Percentiles rank a stretch among this genome's conserved stretches.
phyloP scores from a whole-genome alignment of 129 eudicot species.

The Smallanthus sonchifolius region DNA sequence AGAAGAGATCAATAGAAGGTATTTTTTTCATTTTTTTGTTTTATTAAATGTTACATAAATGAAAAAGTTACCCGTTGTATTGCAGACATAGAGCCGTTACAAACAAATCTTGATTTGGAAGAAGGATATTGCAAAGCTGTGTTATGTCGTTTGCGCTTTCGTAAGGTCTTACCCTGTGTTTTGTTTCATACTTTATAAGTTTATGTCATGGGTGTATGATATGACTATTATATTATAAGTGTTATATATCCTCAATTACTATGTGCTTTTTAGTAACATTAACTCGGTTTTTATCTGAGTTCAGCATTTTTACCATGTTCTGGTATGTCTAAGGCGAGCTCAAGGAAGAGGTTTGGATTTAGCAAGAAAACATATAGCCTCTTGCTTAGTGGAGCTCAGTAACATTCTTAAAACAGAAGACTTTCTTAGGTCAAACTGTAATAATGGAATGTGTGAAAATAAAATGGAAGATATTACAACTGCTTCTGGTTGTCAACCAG shows the following conservation, averaged over 20 bases:
- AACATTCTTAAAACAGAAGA: conserved; percentile 61
- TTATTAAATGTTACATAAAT: conserved; percentile 1
- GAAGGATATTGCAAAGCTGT: conserved; percentile 93
- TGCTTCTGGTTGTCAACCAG: conserved; percentile 94
- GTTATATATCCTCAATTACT: background rate
- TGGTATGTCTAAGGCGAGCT: conserved; percentile 67
- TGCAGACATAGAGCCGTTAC: conserved; percentile 89
- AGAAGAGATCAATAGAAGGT: conserved; percentile 80
- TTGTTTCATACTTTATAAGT: conserved; percentile 15
- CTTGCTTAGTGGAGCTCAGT: conserved; percentile 73
- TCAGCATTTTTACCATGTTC: conserved; percentile 88
- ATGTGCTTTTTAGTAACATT: conserved; percentile 22
- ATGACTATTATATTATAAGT: background rate
- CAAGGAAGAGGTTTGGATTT: conserved; percentile 95
- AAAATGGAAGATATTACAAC: conserved; percentile 59
- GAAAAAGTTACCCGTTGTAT: conserved; percentile 14
- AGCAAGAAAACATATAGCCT: conserved; percentile 75
- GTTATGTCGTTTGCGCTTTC: conserved; percentile 97
- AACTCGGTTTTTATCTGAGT: conserved; percentile 15
- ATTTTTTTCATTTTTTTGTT: background rate
- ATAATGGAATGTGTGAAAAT: conserved; percentile 37
- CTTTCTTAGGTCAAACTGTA: conserved; percentile 49
- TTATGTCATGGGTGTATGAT: background rate
- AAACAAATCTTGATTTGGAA: conserved; percentile 73
- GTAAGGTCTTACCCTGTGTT: conserved; percentile 96